These are phyloP conservation scores for Cardamine chenopodiifolia DNA, from an alignment of 345 rosid species.

Conservation along the genomic window DNA sequence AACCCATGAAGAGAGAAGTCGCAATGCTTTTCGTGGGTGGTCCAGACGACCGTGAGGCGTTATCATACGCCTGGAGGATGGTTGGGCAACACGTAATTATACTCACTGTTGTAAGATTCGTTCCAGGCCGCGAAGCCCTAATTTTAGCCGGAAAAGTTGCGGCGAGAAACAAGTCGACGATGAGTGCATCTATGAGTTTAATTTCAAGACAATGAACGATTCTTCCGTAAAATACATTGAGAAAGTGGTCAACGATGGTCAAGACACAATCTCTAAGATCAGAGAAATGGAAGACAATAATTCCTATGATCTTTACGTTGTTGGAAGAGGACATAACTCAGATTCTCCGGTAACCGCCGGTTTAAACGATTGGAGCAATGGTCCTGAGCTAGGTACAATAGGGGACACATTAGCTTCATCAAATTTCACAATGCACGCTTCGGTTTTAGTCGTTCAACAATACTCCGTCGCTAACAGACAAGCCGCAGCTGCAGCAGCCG, in stretches of 20 bases:
- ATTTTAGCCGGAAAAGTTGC: conserved; percentile 29
- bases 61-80: conserved; percentile 63
- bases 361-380: conserved; percentile 57
- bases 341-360: conserved; percentile 49
- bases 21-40: conserved; percentile 58
- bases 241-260: conserved; percentile 51
- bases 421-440: conserved; percentile 51
- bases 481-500: conserved; percentile 18
- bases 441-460: conserved; percentile 68
- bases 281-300: conserved; percentile 46
- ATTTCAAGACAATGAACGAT: conserved; percentile 47
- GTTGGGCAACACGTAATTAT: conserved; percentile 63
- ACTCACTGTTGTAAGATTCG: conserved; percentile 51
- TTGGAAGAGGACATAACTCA: conserved; percentile 56
- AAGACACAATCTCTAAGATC: conserved; percentile 46
- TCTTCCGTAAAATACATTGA: conserved; percentile 44
- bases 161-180: conserved; percentile 49
- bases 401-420: conserved; percentile 63
- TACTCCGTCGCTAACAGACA: conserved; percentile 41
- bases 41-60: conserved; percentile 63
- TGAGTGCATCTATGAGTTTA: conserved; percentile 53
- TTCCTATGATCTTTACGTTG: conserved; percentile 52
- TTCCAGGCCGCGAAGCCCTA: conserved; percentile 39
- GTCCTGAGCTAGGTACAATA: conserved; percentile 61
- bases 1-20: conserved; percentile 29